Percentiles rank a stretch among this genome's conserved stretches.
These are phyloP conservation scores for Eleusine coracana DNA, from an alignment of 176 grass and related monocot genomes.

Conservation along the genomic window DNA sequence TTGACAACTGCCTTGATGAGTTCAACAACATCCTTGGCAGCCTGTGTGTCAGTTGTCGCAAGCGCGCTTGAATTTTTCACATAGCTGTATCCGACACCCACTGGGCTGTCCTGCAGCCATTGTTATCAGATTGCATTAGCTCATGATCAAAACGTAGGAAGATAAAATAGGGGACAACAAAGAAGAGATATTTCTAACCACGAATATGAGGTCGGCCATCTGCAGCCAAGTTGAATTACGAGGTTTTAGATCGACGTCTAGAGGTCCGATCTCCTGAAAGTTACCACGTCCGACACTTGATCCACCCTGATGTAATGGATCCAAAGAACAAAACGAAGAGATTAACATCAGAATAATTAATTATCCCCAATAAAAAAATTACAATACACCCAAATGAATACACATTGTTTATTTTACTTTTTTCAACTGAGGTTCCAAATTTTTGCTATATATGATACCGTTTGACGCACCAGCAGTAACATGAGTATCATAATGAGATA, in stretches of 20 bases:
- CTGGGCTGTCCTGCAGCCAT: constrained; percentile 74
- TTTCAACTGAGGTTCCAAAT: too few relatives aligned
- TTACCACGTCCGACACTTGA: neutral
- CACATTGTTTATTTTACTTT: too few relatives aligned
- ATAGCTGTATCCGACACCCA: constrained; percentile 80
- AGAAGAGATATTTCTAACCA: neutral
- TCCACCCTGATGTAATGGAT: neutral
- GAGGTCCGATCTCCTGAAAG: neutral
- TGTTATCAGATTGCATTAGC: too few relatives aligned
- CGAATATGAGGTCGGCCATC: neutral
- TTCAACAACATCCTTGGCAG: constrained; percentile 45
- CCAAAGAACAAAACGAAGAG: too few relatives aligned
- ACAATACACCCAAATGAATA: too few relatives aligned
- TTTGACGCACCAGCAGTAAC: too few relatives aligned
- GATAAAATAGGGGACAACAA: too few relatives aligned
- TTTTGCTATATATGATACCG: too few relatives aligned
- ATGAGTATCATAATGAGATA: too few relatives aligned
- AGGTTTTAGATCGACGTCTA: neutral
- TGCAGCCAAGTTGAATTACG: neutral
- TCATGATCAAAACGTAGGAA: too few relatives aligned
- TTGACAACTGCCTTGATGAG: constrained; percentile 55
- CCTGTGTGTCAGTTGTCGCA: constrained; percentile 61
- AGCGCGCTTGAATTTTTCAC: constrained; percentile 61
- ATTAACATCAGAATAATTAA: too few relatives aligned
- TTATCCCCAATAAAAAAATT: too few relatives aligned